These are phyloP conservation scores for Neonectria faginata DNA, from an alignment of 2,329 filamentous ascomycete species.

Conservation along the genomic window DNA sequence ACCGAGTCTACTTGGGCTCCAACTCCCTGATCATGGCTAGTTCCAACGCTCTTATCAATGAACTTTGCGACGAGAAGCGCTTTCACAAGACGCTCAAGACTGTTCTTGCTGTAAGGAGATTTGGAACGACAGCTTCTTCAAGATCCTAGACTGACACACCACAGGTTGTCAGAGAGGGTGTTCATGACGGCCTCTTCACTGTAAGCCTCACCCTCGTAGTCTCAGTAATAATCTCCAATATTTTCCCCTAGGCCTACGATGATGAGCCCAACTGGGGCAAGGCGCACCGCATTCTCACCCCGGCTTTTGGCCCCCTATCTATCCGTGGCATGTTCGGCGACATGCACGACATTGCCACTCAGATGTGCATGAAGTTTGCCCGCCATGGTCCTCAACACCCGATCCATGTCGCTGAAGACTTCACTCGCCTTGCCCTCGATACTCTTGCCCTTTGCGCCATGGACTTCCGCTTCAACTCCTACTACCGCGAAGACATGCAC, in stretches of 20 bases:
- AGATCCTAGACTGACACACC: not conserved
- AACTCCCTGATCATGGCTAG: constrained; percentile 58
- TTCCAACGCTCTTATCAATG: constrained; percentile 68
- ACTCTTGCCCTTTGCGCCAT: constrained; percentile 79
- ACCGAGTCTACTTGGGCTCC: constrained; percentile 34
- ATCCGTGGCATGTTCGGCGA: constrained; percentile 77
- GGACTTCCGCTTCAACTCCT: constrained; percentile 80
- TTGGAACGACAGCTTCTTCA: constrained; percentile 4
- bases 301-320: constrained; percentile 75
- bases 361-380: constrained; percentile 76
- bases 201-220: constrained; percentile 47
- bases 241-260: constrained; percentile 51
- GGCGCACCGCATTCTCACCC: constrained; percentile 73
- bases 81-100: constrained; percentile 69
- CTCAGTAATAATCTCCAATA: constrained; percentile 25
- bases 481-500: constrained; percentile 75
- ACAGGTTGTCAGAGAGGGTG: constrained; percentile 67
- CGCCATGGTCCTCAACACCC: constrained; percentile 67
- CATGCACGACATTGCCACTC: constrained; percentile 75
- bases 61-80: constrained; percentile 74
- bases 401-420: constrained; percentile 74
- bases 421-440: constrained; percentile 79
- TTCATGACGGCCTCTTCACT: constrained; percentile 76
- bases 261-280: constrained; percentile 73
- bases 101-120: constrained; percentile 54